Base-by-base conservation (phyloP, 164 flowering plant species). In the Magnolia sinica region DNA sequence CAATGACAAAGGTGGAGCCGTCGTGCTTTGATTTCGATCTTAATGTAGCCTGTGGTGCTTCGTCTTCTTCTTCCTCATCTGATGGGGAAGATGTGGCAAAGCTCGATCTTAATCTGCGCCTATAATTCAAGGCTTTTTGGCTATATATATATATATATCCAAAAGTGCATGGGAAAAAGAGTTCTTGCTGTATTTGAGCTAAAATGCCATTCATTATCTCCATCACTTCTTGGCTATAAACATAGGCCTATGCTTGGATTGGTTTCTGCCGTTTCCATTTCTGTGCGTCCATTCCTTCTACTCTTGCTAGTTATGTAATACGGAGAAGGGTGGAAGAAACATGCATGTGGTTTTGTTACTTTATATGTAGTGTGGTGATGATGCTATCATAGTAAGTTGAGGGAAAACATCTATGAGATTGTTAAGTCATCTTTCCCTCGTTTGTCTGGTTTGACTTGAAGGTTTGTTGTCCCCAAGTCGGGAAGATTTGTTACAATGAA, bases 91-190 rank as follows among this genome's bases (percentile, higher is more conserved):
- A 79, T 24, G 81, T 52, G 7, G 85, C 76, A 2, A 78, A 81
- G 61, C 80, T 85, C 79, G 87, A 85, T 76, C 79, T 85, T 70
- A 77, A 83, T 50, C 73, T 85, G 78, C 85, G 80, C 80, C 78
- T 85, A 72, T 85, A 81, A 55, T 55, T 55, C 11, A 55, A 55
- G 45, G 4, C 45, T 37, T 37, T 0, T 37, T 0, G 45, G 7
- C 45, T 37, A 37, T 37, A 37, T 37, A 37, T 37, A 24, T 24
- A 24, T 24, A 24, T 27, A 27, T 27, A 55, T 10, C 18, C 61
- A 55, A 16, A 10, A 55, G 61, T 55, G 61, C 9, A 55, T 55
- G 61, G 61, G 61, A 10, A 55, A 37, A 37, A 37, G 61, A 8
- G 16, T 10, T 55, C 18, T 55, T 55, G 61, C 18, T 55, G 61